A percentile compares a stretch with the other conserved stretches of the same genome.
Evolutionary conservation across 352 stramenopile genomes (phyloP).

Genomic region (Pythium aphanidermatum): DNA sequence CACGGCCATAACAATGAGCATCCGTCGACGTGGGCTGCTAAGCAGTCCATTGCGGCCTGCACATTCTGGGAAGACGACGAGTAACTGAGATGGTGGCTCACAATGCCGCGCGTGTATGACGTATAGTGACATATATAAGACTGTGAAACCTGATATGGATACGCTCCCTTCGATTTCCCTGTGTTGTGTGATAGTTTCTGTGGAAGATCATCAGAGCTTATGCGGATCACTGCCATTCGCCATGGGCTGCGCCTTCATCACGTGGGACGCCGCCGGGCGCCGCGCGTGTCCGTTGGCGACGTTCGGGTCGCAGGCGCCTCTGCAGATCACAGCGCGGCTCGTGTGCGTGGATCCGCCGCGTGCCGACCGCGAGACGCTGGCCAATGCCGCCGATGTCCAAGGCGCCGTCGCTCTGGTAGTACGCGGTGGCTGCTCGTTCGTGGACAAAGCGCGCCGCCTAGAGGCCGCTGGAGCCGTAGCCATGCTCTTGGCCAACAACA

Average conservation of each 20-base stretch:
- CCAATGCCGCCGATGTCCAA: constrained; percentile 37
- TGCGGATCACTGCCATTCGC: too few species aligned
- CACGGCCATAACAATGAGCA: constrained; percentile 38
- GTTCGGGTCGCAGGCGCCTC: constrained; percentile 38
- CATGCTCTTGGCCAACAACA: constrained; percentile 53
- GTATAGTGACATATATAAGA: not conserved
- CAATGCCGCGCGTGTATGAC: too few species aligned
- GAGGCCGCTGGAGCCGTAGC: constrained; percentile 48
- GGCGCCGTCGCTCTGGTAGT: constrained; percentile 58
- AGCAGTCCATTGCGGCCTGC: constrained; percentile 8
- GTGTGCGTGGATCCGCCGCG: constrained; percentile 53
- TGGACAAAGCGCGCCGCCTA: constrained; percentile 50
- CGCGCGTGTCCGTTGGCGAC: constrained; percentile 48
- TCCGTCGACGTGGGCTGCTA: constrained; percentile 26
- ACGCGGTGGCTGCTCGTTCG: constrained; percentile 63
- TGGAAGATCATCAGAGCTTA: not conserved
- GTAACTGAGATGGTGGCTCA: too few species aligned
- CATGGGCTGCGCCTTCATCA: constrained; percentile 43
- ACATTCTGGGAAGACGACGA: constrained; percentile 20
- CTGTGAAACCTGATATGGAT: constrained; percentile 8
- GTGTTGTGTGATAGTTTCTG: too few species aligned
- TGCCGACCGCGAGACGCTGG: constrained; percentile 41
- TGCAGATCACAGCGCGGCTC: constrained; percentile 24
- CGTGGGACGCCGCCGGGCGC: constrained; percentile 42
- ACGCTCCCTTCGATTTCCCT: too few species aligned